phyloP scores from a whole-genome alignment of 106 monocot genomes.

The Chionographis japonica region DNA sequence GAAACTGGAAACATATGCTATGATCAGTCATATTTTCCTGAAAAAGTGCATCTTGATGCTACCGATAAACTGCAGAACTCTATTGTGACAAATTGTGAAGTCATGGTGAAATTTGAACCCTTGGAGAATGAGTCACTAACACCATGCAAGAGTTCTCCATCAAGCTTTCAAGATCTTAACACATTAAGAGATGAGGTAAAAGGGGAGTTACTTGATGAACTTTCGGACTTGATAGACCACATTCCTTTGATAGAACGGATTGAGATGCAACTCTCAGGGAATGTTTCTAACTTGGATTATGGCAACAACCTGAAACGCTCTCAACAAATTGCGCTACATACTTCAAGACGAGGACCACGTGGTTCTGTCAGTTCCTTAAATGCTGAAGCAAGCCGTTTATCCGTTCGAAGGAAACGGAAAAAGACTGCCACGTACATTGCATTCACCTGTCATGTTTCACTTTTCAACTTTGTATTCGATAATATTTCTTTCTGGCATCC shows the following conservation, averaged over 20 bases:
- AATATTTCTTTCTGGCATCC: neutral
- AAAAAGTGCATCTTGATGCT: slow-evolving; percentile 5
- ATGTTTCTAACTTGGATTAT: neutral
- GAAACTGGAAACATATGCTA: neutral
- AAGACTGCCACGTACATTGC: slow-evolving; percentile 71
- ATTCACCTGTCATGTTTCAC: neutral
- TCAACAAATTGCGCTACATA: neutral
- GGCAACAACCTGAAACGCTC: neutral
- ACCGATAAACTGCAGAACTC: slow-evolving; percentile 1
- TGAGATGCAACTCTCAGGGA: slow-evolving; percentile 3
- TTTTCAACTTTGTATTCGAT: neutral
- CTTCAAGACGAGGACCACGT: neutral
- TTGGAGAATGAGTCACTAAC: slow-evolving; percentile 9
- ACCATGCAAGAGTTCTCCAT: neutral
- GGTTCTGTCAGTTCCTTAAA: slow-evolving; percentile 8
- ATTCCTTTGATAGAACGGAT: slow-evolving; percentile 37
- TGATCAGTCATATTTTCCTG: slow-evolving; percentile 3
- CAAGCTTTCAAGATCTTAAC: neutral
- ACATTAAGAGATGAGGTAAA: slow-evolving; percentile 9
- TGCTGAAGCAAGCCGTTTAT: slow-evolving; percentile 8
- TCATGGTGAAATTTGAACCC: slow-evolving; percentile 26
- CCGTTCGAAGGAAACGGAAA: slow-evolving; percentile 53
- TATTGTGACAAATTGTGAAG: slow-evolving; percentile 1
- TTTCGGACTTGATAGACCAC: slow-evolving; percentile 38
- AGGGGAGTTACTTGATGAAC: slow-evolving; percentile 19